These are phyloP conservation scores for Geopyxis carbonaria DNA, from an alignment of 495 filamentous ascomycete species.

Conservation along the genomic window DNA sequence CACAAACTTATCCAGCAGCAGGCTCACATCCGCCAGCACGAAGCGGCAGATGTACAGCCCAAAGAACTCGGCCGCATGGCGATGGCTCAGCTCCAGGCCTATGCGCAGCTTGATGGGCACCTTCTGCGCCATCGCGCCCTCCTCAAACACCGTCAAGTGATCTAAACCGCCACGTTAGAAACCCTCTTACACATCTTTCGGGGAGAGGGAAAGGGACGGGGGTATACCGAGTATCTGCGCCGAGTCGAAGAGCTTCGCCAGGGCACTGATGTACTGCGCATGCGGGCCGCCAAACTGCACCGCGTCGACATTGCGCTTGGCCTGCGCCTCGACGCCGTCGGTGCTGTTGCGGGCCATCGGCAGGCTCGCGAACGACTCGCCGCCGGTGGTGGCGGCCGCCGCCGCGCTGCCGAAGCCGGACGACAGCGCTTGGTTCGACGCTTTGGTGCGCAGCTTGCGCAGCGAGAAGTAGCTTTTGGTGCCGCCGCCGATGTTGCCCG, in stretches of 20 bases:
- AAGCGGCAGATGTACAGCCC: conserved; percentile 93
- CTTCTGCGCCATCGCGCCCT: conserved; percentile 77
- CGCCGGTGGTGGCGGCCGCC: not conserved
- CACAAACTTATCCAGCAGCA: conserved; percentile 92
- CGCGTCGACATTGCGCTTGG: conserved; percentile 50
- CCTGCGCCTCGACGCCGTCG: conserved; percentile 26
- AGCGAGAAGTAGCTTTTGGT: conserved; percentile 44
- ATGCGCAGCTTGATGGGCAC: conserved; percentile 64
- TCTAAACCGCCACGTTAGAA: too few species aligned
- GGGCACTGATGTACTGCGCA: conserved; percentile 71
- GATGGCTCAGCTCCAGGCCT: conserved; percentile 77
- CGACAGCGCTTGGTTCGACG: conserved; percentile 33
- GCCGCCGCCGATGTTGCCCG: conserved; percentile 18
- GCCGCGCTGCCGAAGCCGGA: conserved; percentile 2
- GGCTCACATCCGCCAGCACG: conserved; percentile 61
- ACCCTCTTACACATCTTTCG: too few species aligned
- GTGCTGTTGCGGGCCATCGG: conserved; percentile 13
- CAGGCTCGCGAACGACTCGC: conserved; percentile 5
- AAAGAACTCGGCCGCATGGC: conserved; percentile 95
- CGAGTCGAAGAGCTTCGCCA: conserved; percentile 86
- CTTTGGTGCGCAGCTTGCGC: conserved; percentile 79
- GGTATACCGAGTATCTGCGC: conserved; percentile 84
- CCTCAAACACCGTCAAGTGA: conserved; percentile 88
- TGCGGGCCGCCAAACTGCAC: conserved; percentile 67
- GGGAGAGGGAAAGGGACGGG: conserved; percentile 24